Percentiles rank a stretch among this genome's conserved stretches.
phyloP scores from a whole-genome alignment of 1,284 basidiomycete species.

The Baeospora myosura region DNA sequence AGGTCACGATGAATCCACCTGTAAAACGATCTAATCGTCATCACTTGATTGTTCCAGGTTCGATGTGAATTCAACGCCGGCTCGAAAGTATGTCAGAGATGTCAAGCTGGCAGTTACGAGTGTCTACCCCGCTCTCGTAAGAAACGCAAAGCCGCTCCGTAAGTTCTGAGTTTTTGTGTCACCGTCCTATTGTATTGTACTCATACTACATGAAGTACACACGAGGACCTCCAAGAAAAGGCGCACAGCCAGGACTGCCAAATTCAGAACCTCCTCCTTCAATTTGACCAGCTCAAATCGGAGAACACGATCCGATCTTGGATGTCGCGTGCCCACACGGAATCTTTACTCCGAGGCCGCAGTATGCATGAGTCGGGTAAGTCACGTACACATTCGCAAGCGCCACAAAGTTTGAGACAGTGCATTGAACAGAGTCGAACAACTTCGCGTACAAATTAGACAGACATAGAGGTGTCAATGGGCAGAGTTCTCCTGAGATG shows the following conservation, averaged over 20 bases:
- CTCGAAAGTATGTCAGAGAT: constrained; percentile 38
- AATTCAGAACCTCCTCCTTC: constrained; percentile 38
- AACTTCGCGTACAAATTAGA: no score
- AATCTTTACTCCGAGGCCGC: no score
- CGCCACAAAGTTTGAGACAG: not conserved
- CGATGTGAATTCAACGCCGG: constrained; percentile 42
- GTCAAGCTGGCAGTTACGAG: constrained; percentile 35
- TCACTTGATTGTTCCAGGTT: constrained; percentile 29
- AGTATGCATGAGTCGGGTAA: no score
- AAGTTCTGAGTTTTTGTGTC: constrained; percentile 18
- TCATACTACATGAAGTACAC: no score
- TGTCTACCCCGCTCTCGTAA: constrained; percentile 47
- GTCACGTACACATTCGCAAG: no score
- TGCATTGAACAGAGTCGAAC: not conserved
- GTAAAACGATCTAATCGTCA: not conserved
- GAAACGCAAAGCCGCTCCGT: constrained; percentile 50
- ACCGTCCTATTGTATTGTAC: not conserved
- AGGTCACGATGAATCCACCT: constrained; percentile 5
- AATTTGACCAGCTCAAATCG: constrained; percentile 38
- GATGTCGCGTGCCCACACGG: constrained; percentile 18
- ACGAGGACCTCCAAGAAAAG: constrained; percentile 46
- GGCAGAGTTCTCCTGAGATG: constrained; percentile 22
- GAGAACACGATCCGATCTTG: constrained; percentile 35
- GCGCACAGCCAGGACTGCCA: constrained; percentile 40
- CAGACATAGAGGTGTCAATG: not conserved